phyloP scores from a whole-genome alignment of 306 rosid species.

The Casuarina cunninghamiana region DNA sequence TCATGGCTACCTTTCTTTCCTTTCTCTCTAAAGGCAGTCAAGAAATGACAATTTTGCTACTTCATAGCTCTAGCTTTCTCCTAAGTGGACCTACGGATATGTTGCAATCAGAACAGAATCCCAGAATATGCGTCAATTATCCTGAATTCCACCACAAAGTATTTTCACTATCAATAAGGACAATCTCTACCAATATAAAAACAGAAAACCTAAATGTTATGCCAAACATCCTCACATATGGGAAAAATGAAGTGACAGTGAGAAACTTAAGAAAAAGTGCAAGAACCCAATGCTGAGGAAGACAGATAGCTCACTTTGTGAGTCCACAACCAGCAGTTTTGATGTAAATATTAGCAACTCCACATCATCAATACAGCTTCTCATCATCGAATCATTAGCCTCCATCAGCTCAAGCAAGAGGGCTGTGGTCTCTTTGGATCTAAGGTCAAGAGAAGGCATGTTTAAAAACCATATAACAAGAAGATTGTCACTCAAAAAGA shows the following conservation, averaged over 20 bases:
- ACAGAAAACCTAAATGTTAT: not conserved
- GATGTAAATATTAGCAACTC: conserved; percentile 70
- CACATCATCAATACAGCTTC: conserved; percentile 43
- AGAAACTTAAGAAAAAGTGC: conserved; percentile 1
- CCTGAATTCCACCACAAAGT: not conserved
- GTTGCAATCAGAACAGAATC: not conserved
- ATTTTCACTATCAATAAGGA: not conserved
- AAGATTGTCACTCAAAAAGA: not conserved
- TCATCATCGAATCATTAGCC: conserved; percentile 47
- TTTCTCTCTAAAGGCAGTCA: not conserved
- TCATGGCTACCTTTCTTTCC: not conserved
- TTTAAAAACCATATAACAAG: conserved; percentile 6
- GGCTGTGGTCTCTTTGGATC: conserved; percentile 38
- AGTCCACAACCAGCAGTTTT: conserved; percentile 41
- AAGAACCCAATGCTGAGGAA: conserved; percentile 17
- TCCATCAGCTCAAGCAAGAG: conserved; percentile 52
- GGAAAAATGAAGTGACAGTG: not conserved
- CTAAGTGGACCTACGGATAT: not conserved
- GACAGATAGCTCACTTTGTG: conserved; percentile 43
- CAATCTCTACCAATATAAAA: not conserved
- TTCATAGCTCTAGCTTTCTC: not conserved
- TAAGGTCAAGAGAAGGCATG: conserved; percentile 30
- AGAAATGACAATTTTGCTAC: not conserved
- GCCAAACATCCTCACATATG: not conserved
- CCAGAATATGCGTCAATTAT: not conserved